These are phyloP conservation scores for Rhizoclosmatium globosum DNA, from an alignment of 192 early-diverging fungal species.

Conservation along the genomic window DNA sequence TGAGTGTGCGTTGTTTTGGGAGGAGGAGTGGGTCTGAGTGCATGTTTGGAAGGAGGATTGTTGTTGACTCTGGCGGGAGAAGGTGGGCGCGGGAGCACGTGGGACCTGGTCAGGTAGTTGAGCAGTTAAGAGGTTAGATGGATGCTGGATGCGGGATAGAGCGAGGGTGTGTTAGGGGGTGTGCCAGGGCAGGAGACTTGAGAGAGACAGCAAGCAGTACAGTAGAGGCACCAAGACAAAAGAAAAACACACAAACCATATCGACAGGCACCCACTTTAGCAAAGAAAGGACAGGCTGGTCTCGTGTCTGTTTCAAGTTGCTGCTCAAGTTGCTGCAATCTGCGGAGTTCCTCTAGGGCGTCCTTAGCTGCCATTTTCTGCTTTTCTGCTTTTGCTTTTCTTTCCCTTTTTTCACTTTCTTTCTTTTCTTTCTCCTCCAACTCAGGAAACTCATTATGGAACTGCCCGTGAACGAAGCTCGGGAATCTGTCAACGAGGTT, in stretches of 20 bases:
- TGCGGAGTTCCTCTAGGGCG: not conserved
- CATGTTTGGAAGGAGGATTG: constrained; percentile 48
- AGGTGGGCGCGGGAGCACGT: constrained; percentile 11
- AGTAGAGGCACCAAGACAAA: constrained; percentile 54
- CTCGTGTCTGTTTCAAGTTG: not conserved
- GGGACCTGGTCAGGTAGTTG: not conserved
- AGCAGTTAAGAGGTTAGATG: too few species aligned
- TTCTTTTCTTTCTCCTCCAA: not conserved
- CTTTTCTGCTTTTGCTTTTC: not conserved
- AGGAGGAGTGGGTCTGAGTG: constrained; percentile 45
- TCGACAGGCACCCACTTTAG: constrained; percentile 53
- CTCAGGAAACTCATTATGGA: too few species aligned
- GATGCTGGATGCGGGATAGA: too few species aligned
- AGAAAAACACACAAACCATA: constrained; percentile 51
- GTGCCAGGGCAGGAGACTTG: too few species aligned
- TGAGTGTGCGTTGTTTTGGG: not conserved
- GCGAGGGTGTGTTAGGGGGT: too few species aligned
- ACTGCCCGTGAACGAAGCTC: too few species aligned
- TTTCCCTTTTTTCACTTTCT: not conserved
- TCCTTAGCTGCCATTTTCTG: not conserved
- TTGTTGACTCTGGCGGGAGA: not conserved
- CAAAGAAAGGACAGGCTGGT: constrained; percentile 48
- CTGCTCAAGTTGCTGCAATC: not conserved
- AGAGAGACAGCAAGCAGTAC: not conserved
- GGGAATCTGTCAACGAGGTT: too few species aligned